phyloP scores from a whole-genome alignment of 2,329 filamentous ascomycete genomes.

The Escovopsis sp. region DNA sequence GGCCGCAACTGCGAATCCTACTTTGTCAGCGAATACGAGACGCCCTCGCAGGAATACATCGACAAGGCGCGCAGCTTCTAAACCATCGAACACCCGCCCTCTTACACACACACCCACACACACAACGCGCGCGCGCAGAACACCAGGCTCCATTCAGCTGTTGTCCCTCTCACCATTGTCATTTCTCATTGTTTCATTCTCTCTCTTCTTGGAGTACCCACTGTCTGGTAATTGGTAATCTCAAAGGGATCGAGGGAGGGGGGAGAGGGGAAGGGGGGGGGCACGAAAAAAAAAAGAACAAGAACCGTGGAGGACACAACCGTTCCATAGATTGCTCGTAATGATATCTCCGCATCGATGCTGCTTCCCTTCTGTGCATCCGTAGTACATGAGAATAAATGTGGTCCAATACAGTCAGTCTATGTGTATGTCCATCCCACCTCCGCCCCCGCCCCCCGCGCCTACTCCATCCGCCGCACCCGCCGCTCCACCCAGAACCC shows the following conservation, averaged over 20 bases:
- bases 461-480: constrained; percentile 13
- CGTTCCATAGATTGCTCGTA: no score
- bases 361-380: no score
- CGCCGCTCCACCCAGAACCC: constrained; percentile 68
- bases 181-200: neutral
- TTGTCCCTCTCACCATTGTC: neutral
- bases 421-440: no score
- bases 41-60: constrained; percentile 54
- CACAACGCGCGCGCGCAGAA: neutral
- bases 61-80: constrained; percentile 45
- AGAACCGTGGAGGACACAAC: no score
- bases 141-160: neutral
- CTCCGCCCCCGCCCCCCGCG: constrained; percentile 1
- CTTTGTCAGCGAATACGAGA: constrained; percentile 65
- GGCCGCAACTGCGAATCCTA: constrained; percentile 61
- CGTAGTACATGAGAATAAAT: no score
- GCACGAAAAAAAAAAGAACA: no score
- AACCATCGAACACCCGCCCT: neutral
- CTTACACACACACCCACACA: neutral
- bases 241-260: no score
- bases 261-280: no score
- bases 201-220: neutral
- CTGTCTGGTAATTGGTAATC: neutral
- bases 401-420: no score
- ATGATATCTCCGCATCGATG: no score